Evolutionary conservation across 2,329 filamentous ascomycete genomes (phyloP).

Genomic region (Amauroascus verrucosus): DNA sequence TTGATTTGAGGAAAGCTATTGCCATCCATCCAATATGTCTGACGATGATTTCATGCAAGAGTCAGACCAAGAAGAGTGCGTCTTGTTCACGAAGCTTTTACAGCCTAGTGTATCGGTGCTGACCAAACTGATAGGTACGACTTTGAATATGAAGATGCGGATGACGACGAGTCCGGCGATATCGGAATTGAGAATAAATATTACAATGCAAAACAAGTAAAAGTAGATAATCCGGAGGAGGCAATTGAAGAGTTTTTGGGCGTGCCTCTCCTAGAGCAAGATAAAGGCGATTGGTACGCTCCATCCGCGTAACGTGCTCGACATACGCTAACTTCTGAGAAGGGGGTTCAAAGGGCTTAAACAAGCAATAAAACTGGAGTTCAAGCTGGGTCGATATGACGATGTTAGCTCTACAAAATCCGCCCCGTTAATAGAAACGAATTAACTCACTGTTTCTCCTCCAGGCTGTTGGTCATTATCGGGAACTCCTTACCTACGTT

Average conservation of each 20-base stretch:
- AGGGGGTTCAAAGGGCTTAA: constrained; percentile 93
- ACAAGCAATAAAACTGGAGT: constrained; percentile 90
- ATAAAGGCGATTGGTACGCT: constrained; percentile 81
- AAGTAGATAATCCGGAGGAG: constrained; percentile 72
- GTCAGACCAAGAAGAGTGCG: constrained; percentile 74
- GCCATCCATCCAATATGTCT: constrained; percentile 47
- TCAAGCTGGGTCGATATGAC: constrained; percentile 78
- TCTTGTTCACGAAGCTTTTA: constrained; percentile 9
- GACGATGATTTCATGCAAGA: constrained; percentile 90
- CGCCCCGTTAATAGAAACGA: background rate
- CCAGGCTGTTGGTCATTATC: constrained; percentile 83
- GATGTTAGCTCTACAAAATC: constrained; percentile 45
- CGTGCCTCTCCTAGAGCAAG: constrained; percentile 69
- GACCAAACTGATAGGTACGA: constrained; percentile 54
- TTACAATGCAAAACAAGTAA: constrained; percentile 98
- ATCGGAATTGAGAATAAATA: constrained; percentile 99
- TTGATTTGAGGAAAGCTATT: background rate
- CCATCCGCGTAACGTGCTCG: background rate
- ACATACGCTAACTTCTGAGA: background rate
- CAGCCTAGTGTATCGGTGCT: background rate
- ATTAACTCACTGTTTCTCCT: background rate
- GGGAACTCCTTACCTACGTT: constrained; percentile 91
- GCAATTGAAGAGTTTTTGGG: constrained; percentile 89
- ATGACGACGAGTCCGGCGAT: constrained; percentile 77
- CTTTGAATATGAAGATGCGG: constrained; percentile 93